A percentile compares a stretch with the other conserved stretches of the same genome.
Conservation (phyloP, 345 rosid genomes). For the Excoecaria agallocha region DNA sequence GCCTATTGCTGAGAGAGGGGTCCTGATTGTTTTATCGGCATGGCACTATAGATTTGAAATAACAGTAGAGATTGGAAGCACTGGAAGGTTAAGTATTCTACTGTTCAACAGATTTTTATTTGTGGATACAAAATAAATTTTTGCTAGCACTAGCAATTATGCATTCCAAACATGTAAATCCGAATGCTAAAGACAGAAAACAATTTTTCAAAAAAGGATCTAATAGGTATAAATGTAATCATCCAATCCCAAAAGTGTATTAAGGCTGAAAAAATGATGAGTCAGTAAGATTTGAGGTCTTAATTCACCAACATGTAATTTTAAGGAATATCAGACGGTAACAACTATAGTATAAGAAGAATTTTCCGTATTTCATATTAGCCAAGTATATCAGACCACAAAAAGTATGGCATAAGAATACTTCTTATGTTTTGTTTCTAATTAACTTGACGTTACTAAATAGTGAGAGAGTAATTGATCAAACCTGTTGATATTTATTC, state of each 20-base stretch:
- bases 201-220: neutral
- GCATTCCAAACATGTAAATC: neutral
- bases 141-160: neutral
- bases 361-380: neutral
- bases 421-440: neutral
- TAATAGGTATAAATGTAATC: neutral
- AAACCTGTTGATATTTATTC: constrained; percentile 79
- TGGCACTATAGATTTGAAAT: neutral
- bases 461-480: neutral
- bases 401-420: neutral
- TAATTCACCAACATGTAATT: neutral
- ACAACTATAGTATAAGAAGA: neutral
- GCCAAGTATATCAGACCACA: neutral
- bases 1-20: neutral
- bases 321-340: neutral
- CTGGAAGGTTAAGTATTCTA: neutral
- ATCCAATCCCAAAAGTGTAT: neutral
- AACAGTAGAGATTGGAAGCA: neutral
- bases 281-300: neutral
- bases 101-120: neutral
- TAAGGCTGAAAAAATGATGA: neutral
- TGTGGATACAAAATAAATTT: neutral
- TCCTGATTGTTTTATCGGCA: neutral
- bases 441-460: neutral
- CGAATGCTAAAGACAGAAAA: neutral